Evolutionary conservation across 2,329 filamentous ascomycete species (phyloP).

Genomic region (Metarhizium brunneum): DNA sequence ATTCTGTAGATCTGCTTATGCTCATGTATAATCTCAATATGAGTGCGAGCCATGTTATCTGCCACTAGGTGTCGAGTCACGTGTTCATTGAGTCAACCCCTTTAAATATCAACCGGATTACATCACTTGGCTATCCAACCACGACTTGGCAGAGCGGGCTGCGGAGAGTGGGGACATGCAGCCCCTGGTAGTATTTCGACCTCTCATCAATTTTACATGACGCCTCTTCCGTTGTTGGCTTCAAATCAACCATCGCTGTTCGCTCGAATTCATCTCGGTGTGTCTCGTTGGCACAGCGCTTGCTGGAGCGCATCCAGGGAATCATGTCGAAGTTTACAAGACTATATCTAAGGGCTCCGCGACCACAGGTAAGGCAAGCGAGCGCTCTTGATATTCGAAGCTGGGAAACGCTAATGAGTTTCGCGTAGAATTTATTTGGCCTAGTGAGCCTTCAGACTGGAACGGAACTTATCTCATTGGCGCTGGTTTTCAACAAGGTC

Average conservation of each 20-base stretch:
- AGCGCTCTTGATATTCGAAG: neutral
- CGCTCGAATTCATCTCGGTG: neutral
- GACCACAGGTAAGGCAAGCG: conserved; percentile 27
- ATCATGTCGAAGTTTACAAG: conserved; percentile 28
- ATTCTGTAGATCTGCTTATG: too few relatives aligned
- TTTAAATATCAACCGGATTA: too few relatives aligned
- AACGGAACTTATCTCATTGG: conserved; percentile 73
- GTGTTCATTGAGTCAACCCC: neutral
- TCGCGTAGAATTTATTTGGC: conserved; percentile 67
- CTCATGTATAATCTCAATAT: too few relatives aligned
- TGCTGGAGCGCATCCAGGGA: neutral
- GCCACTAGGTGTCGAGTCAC: neutral
- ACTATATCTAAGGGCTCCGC: conserved; percentile 28
- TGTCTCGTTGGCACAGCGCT: neutral
- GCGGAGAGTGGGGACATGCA: neutral
- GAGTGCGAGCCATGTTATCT: neutral
- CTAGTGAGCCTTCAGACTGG: conserved; percentile 80
- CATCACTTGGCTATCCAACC: too few relatives aligned
- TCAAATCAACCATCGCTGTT: neutral
- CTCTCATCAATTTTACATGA: neutral
- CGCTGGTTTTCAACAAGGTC: conserved; percentile 84
- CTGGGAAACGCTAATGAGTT: conserved; percentile 8
- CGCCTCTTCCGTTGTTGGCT: neutral
- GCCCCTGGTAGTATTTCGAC: neutral
- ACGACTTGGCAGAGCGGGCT: neutral